phyloP scores from a whole-genome alignment of 495 filamentous ascomycete species.

The Wilcoxina mikolae region DNA sequence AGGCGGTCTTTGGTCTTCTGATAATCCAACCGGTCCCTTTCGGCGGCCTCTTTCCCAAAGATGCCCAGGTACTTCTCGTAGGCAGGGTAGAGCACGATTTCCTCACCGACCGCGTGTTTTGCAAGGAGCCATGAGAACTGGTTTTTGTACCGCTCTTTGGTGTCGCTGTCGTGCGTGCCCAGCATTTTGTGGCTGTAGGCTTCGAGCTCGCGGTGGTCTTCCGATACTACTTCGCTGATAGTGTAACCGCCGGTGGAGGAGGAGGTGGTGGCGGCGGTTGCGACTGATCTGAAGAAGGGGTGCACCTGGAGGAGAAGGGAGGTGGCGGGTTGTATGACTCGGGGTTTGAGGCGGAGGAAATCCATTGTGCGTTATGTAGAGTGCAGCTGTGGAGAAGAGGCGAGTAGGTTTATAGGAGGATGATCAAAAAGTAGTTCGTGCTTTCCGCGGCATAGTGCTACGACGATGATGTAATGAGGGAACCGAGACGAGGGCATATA shows the following conservation, averaged over 20 bases:
- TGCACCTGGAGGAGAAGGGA: background rate
- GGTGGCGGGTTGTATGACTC: background rate
- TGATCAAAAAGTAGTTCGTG: too few species aligned
- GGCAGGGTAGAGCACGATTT: constrained; percentile 15
- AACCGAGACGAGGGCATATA: too few species aligned
- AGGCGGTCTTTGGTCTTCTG: constrained; percentile 52
- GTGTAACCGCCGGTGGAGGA: background rate
- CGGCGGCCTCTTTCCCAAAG: constrained; percentile 37
- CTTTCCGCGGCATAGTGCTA: too few species aligned
- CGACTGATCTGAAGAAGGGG: background rate
- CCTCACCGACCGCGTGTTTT: constrained; percentile 12
- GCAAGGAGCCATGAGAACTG: constrained; percentile 59
- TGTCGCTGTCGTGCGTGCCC: constrained; percentile 33
- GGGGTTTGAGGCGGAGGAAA: background rate
- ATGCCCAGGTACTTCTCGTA: constrained; percentile 32
- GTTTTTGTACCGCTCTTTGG: constrained; percentile 45
- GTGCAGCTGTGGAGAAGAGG: too few species aligned
- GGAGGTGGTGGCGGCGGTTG: background rate
- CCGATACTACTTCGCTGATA: constrained; percentile 37
- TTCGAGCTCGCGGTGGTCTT: constrained; percentile 52
- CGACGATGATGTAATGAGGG: too few species aligned
- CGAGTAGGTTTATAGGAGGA: too few species aligned
- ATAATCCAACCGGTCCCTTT: constrained; percentile 47
- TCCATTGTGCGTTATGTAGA: too few species aligned
- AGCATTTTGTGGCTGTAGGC: constrained; percentile 43